Evolutionary conservation across 176 grass and related monocot species (phyloP).

Genomic region (Calamus simplicifolius): DNA sequence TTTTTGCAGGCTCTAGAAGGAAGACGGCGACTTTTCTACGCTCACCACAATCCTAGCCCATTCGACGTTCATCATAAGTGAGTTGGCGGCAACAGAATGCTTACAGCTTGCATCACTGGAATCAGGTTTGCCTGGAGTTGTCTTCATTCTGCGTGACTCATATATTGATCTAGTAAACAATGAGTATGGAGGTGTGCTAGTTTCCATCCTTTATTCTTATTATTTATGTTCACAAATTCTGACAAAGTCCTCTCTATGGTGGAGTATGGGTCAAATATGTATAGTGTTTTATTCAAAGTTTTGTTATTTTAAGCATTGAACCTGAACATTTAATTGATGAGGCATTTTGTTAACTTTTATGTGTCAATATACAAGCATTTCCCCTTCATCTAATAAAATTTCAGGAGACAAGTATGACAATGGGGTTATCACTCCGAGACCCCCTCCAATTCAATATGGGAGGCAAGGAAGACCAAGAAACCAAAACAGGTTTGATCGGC

Average conservation of each 20-base stretch:
- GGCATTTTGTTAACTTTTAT: not conserved
- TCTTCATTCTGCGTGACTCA: slow-evolving; percentile 88
- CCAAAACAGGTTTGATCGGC: slow-evolving; percentile 22
- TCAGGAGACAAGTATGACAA: slow-evolving; percentile 93
- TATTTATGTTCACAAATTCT: not conserved
- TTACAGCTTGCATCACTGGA: slow-evolving; percentile 19
- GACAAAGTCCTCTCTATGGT: not conserved
- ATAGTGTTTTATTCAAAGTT: not conserved
- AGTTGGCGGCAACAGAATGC: too few species aligned
- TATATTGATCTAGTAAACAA: slow-evolving; percentile 91
- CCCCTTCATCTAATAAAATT: slow-evolving; percentile 9
- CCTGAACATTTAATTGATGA: not conserved
- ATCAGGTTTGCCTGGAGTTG: slow-evolving; percentile 89
- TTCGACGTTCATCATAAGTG: too few species aligned
- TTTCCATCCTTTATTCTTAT: slow-evolving; percentile 3
- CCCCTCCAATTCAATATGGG: slow-evolving; percentile 68
- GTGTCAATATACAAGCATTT: not conserved
- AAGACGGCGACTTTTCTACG: too few species aligned
- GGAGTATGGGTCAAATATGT: too few species aligned
- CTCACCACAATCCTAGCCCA: too few species aligned
- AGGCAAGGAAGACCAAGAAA: slow-evolving; percentile 41
- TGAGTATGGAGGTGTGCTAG: slow-evolving; percentile 80
- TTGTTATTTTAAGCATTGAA: not conserved
- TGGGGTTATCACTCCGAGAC: slow-evolving; percentile 70
- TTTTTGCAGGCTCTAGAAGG: too few species aligned